Conservation (phyloP, 148 eudicot genomes). For the Diospyros kaki region DNA sequence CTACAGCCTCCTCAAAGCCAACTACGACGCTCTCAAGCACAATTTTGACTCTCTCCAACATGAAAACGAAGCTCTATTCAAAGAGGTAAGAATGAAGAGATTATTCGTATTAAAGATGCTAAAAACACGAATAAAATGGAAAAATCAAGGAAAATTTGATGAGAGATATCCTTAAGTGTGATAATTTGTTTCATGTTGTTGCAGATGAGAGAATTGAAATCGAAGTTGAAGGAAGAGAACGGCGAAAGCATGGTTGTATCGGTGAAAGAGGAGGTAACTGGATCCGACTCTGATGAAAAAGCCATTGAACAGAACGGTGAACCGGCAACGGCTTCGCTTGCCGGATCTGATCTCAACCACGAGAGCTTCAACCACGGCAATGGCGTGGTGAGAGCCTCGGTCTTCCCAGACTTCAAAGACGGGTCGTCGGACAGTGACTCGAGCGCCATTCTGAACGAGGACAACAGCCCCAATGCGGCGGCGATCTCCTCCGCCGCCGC, state of each 20-base stretch:
- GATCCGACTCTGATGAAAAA: constrained; percentile 30
- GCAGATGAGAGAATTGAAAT: constrained; percentile 70
- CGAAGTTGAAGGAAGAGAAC: constrained; percentile 55
- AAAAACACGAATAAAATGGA: too few relatives aligned
- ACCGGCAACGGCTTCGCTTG: constrained; percentile 14
- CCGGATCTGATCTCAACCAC: constrained; percentile 25
- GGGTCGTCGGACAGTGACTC: constrained; percentile 84
- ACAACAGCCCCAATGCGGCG: constrained; percentile 37
- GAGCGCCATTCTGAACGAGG: constrained; percentile 85
- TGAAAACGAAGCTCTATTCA: constrained; percentile 62
- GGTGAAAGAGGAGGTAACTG: constrained; percentile 41
- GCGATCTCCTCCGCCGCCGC: constrained; percentile 16
- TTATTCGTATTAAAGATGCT: too few relatives aligned
- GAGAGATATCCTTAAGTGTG: too few relatives aligned
- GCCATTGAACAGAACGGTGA: constrained; percentile 12
- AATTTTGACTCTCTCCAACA: constrained; percentile 54
- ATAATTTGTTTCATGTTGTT: neutral
- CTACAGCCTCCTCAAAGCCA: constrained; percentile 66
- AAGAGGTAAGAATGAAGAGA: constrained; percentile 41
- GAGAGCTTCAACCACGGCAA: constrained; percentile 14
- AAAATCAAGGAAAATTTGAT: too few relatives aligned
- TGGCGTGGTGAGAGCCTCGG: neutral
- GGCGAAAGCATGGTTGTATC: constrained; percentile 26
- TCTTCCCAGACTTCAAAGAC: constrained; percentile 45
- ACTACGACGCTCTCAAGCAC: constrained; percentile 61